Percentiles rank a stretch among this genome's conserved stretches.
phyloP scores from a whole-genome alignment of 192 early-diverging fungal species.

The Gryganskiella cystojenkinii region DNA sequence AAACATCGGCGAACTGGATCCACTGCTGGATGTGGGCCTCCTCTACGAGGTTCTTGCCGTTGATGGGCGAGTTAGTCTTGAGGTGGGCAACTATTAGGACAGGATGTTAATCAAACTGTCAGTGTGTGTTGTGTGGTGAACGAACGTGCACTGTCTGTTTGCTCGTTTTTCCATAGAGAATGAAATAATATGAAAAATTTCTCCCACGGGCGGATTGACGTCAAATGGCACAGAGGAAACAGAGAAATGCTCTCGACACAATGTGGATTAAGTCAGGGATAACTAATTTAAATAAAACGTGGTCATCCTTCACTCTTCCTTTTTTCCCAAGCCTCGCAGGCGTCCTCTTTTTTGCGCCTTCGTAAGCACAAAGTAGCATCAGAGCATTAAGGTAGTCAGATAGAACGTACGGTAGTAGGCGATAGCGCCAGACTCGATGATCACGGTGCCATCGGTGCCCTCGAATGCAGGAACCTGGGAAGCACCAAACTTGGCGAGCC shows the following conservation, averaged over 20 bases:
- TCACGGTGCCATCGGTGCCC: slow-evolving; percentile 68
- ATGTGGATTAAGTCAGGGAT: slow-evolving; percentile 31
- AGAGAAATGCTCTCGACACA: slow-evolving; percentile 2
- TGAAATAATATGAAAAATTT: too few species aligned
- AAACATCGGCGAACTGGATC: slow-evolving; percentile 62
- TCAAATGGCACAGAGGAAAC: background rate
- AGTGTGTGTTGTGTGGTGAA: too few species aligned
- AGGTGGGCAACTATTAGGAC: slow-evolving; percentile 34
- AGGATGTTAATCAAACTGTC: background rate
- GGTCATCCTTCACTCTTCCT: too few species aligned
- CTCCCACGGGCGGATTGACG: too few species aligned
- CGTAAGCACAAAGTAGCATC: too few species aligned
- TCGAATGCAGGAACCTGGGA: slow-evolving; percentile 80
- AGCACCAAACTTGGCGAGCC: slow-evolving; percentile 81
- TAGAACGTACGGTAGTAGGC: slow-evolving; percentile 81
- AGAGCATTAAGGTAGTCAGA: too few species aligned
- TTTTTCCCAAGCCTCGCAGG: background rate
- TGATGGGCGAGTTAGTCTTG: slow-evolving; percentile 53
- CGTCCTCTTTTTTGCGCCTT: too few species aligned
- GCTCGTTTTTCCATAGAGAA: too few species aligned
- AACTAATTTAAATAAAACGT: slow-evolving; percentile 27
- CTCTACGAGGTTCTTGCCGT: slow-evolving; percentile 62
- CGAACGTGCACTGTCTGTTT: too few species aligned
- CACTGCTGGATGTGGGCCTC: slow-evolving; percentile 65
- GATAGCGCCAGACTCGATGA: slow-evolving; percentile 86